Base-by-base conservation (phyloP, 345 rosid species). In the Acer negundo region DNA sequence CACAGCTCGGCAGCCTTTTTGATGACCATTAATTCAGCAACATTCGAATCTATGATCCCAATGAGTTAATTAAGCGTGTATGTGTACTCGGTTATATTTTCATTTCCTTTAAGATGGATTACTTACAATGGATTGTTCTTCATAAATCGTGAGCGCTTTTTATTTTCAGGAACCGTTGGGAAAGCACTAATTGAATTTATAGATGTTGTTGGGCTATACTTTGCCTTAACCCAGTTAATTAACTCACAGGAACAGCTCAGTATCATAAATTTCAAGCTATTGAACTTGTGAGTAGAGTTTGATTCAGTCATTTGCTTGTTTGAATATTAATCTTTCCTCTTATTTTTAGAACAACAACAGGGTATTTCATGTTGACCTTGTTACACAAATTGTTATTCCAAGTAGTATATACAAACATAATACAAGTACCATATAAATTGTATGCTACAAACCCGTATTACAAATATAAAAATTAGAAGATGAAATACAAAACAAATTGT, bases 191-290 rank as follows among this genome's bases (percentile, higher is more conserved):
- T 95, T 75, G 97, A 98, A 73, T 92, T 95, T 73, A 87, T 95
- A 67, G 99, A 95, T 82, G 99, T 95, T 70, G 98, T 97, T 82
- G 98, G 98, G 78, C 89, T 95, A 15, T 95, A 95, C 82, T 91
- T 82, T 86, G 97, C 98, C 71, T 84, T 95, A 73, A 90, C 98
- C 38, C 97, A 93, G 85, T 85, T 95, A 26, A 26, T 26, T 26
- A 81, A 91, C 97, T 62, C 98, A 95, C 87, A 80, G 97, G 85
- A 95, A 95, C 84, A 95, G 93, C 78, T 61, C 98, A 93, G 74
- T 92, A 95, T 75, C 98, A 95, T 79, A 95, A 95, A 85, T 95
- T 93, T 84, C 99, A 95, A 75, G 98, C 99, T 51, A 95, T 95
- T 79, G 99, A 98, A 22, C 95, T 95, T 22, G 99, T 95, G 83